A percentile compares a stretch with the other conserved stretches of the same genome.
Conservation (phyloP, 805 yeast genomes). For the Suhomyces sp. region DNA sequence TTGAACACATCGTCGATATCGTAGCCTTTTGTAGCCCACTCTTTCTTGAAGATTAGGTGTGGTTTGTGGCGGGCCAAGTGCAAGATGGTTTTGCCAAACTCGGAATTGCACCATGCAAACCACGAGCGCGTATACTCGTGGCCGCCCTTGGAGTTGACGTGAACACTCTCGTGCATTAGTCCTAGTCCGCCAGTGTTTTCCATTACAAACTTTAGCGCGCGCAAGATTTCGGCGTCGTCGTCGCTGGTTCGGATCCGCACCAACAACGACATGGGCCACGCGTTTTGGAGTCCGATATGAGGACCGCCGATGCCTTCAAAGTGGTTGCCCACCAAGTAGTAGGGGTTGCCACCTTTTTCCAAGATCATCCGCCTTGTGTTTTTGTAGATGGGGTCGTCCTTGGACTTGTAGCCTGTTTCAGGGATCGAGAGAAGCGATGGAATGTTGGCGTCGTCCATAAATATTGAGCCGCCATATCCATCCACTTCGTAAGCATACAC, state of each 20-base stretch:
- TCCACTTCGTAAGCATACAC: conserved; percentile 89
- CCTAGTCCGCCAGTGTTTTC: conserved; percentile 71
- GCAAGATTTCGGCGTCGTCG: conserved; percentile 64
- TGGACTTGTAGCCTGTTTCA: conserved; percentile 61
- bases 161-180: conserved; percentile 77
- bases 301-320: conserved; percentile 90
- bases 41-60: conserved; percentile 57
- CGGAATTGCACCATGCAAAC: conserved; percentile 95
- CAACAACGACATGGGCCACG: conserved; percentile 91
- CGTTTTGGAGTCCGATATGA: conserved; percentile 73
- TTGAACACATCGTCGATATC: conserved; percentile 24
- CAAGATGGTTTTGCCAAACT: conserved; percentile 82
- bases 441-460: conserved; percentile 90
- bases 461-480: conserved; percentile 69
- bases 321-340: conserved; percentile 56
- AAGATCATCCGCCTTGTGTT: conserved; percentile 78
- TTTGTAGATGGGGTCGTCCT: conserved; percentile 58
- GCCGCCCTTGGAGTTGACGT: conserved; percentile 54
- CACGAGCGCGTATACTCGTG: conserved; percentile 71
- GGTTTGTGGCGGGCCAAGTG: conserved; percentile 74
- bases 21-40: conserved; percentile 26
- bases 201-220: conserved; percentile 49
- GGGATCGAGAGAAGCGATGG: conserved; percentile 82
- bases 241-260: conserved; percentile 71
- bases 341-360: conserved; percentile 71